phyloP scores from a whole-genome alignment of 306 rosid genomes.

The Macrotyloma uniflorum region DNA sequence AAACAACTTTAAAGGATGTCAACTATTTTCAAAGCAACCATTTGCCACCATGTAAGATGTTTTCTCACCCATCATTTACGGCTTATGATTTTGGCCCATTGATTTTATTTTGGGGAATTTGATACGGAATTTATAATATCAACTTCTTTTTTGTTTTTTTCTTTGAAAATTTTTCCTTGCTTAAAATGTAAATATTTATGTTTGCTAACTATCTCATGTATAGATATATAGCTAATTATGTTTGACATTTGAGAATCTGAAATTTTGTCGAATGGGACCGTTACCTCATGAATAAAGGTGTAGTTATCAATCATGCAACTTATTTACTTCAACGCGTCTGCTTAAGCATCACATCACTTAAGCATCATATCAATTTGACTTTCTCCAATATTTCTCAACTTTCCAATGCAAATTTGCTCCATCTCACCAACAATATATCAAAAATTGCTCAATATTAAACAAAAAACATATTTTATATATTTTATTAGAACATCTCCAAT shows the following conservation, averaged over 20 bases:
- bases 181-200: background rate
- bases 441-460: too few relatives aligned
- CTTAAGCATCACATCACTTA: background rate
- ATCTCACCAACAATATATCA: background rate
- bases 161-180: background rate
- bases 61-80: background rate
- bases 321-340: background rate
- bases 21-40: background rate
- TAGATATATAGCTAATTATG: background rate
- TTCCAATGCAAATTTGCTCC: background rate
- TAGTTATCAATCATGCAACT: background rate
- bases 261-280: background rate
- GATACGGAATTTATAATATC: background rate
- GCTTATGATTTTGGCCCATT: background rate
- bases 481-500: background rate
- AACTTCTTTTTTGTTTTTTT: background rate
- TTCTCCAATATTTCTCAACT: background rate
- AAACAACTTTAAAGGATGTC: background rate
- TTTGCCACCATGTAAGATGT: background rate
- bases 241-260: background rate
- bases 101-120: background rate
- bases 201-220: background rate
- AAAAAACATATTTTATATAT: background rate
- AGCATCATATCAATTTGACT: conserved; percentile 7
- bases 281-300: background rate